These are phyloP conservation scores for Pichia scutulata DNA, from an alignment of 805 yeast genomes.

Conservation along the genomic window DNA sequence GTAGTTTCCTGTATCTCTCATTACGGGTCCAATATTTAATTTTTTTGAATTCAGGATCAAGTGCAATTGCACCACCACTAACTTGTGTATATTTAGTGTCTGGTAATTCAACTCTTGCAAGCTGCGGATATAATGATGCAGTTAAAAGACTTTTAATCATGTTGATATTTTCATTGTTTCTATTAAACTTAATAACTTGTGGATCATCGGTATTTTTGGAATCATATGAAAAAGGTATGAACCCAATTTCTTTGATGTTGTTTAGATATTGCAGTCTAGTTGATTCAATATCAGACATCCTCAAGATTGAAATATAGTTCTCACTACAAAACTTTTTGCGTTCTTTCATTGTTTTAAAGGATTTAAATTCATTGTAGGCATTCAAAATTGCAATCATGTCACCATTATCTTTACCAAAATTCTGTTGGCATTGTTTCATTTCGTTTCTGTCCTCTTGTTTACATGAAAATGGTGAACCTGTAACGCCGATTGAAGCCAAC, in stretches of 20 bases:
- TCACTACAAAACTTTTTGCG: slow-evolving; percentile 43
- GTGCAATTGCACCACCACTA: slow-evolving; percentile 70
- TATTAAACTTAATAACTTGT: slow-evolving; percentile 31
- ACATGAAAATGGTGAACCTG: slow-evolving; percentile 66
- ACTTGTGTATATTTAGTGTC: slow-evolving; percentile 67
- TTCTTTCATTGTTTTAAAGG: slow-evolving; percentile 21
- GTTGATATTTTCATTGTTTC: slow-evolving; percentile 41
- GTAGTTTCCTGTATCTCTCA: slow-evolving; percentile 37
- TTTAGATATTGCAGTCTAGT: slow-evolving; percentile 63
- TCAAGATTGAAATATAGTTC: slow-evolving; percentile 52
- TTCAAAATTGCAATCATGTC: slow-evolving; percentile 64
- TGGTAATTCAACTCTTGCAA: slow-evolving; percentile 76
- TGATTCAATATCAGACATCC: slow-evolving; percentile 64
- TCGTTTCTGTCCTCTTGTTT: slow-evolving; percentile 57
- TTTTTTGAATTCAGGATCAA: slow-evolving; percentile 73
- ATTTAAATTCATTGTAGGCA: slow-evolving; percentile 49
- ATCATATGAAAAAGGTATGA: slow-evolving; percentile 51
- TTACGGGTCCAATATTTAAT: slow-evolving; percentile 69
- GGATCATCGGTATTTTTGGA: slow-evolving; percentile 7
- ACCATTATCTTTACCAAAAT: slow-evolving; percentile 50
- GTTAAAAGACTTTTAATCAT: slow-evolving; percentile 63
- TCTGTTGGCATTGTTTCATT: slow-evolving; percentile 39
- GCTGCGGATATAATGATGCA: slow-evolving; percentile 76
- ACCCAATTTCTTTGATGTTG: slow-evolving; percentile 70
- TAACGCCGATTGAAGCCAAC: slow-evolving; percentile 67